Conservation (phyloP, 2,329 filamentous ascomycete genomes). For the Colletotrichum australisinense region DNA sequence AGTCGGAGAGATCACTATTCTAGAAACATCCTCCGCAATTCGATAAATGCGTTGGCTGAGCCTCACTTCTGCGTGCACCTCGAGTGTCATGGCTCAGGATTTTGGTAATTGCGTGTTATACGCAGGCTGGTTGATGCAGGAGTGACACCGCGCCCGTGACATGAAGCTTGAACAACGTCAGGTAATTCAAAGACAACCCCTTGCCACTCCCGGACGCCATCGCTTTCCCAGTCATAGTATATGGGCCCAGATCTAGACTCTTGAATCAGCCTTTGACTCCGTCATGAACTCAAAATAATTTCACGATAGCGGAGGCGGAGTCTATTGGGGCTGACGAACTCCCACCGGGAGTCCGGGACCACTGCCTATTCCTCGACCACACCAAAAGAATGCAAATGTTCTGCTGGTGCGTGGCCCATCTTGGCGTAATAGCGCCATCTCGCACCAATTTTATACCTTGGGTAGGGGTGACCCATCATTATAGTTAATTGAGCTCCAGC, state of each 20-base stretch:
- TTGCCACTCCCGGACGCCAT: no score
- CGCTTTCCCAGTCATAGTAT: no score
- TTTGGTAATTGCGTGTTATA: no score
- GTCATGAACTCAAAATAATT: neutral
- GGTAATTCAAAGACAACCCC: no score
- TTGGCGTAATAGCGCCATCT: neutral
- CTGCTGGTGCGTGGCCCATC: neutral
- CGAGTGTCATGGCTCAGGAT: neutral
- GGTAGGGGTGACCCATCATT: constrained; percentile 17
- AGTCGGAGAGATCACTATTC: neutral
- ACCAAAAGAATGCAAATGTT: neutral
- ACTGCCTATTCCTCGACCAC: neutral
- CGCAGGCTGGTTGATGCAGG: no score
- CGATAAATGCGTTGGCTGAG: neutral
- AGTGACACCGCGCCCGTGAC: no score
- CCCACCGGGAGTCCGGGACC: neutral
- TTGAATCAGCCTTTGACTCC: neutral
- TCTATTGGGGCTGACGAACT: neutral
- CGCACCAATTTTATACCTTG: neutral
- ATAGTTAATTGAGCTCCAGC: neutral
- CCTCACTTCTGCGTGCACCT: neutral
- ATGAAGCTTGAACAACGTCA: no score
- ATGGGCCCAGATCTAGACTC: neutral
- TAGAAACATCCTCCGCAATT: neutral
- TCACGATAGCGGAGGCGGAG: neutral